Evolutionary conservation across 2,329 filamentous ascomycete genomes (phyloP).

Genomic region (Thelonectria rubi): DNA sequence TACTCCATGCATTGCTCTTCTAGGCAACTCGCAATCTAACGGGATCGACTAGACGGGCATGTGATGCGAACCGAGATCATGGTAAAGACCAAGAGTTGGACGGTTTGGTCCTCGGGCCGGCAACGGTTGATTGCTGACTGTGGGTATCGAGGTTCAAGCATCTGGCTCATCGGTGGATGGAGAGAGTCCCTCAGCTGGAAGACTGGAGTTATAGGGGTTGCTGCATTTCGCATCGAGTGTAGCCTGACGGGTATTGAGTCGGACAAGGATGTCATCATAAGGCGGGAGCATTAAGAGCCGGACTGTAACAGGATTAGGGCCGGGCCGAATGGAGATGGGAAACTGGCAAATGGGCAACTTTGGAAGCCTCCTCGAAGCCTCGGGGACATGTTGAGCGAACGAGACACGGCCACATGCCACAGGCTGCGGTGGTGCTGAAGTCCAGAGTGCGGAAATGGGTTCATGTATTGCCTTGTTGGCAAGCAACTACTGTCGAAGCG

Average conservation of each 20-base stretch:
- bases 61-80: not conserved
- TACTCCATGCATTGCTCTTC: not conserved
- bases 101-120: not conserved
- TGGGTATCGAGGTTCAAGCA: not conserved
- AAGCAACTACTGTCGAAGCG: not conserved
- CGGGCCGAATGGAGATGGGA: constrained; percentile 18
- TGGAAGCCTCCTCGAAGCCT: not conserved
- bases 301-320: constrained; percentile 11
- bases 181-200: not conserved
- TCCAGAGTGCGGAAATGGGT: not conserved
- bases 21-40: not conserved
- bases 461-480: not conserved
- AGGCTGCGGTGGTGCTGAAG: not conserved
- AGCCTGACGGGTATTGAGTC: not conserved
- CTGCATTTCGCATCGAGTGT: constrained; percentile 2
- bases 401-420: not conserved
- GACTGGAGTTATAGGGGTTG: not conserved
- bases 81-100: not conserved
- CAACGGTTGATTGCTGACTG: not conserved
- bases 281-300: constrained; percentile 9
- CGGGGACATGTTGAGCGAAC: not conserved
- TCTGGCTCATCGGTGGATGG: not conserved
- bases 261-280: not conserved
- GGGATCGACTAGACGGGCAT: not conserved
- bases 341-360: not conserved